Evolutionary conservation across 176 grass and related monocot species (phyloP).

Genomic region (Otatea glauca): DNA sequence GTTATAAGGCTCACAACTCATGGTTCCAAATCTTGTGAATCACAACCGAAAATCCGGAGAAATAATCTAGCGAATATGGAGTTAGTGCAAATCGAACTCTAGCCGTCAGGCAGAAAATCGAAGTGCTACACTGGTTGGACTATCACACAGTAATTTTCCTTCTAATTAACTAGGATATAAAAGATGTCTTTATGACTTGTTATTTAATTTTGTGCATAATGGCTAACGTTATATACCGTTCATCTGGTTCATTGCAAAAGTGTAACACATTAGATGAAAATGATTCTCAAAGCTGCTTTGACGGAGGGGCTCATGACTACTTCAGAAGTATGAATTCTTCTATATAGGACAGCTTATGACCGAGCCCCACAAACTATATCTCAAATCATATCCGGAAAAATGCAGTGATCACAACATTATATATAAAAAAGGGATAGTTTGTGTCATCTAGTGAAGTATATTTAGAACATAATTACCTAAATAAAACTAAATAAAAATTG

Average conservation of each 20-base stretch:
- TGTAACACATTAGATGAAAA: not conserved
- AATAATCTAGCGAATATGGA: not conserved
- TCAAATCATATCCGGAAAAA: slow-evolving; percentile 15
- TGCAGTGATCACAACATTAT: not conserved
- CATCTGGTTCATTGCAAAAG: too few species aligned
- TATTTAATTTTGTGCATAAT: not conserved
- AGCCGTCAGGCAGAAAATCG: not conserved
- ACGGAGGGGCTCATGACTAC: not conserved
- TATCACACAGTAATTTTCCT: not conserved
- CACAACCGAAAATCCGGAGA: not conserved
- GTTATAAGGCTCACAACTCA: not conserved
- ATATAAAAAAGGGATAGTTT: not conserved
- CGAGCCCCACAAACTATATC: not conserved
- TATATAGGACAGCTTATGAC: not conserved
- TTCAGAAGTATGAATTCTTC: not conserved
- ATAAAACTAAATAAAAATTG: not conserved
- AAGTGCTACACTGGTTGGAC: not conserved
- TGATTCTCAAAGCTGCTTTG: not conserved
- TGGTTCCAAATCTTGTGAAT: not conserved
- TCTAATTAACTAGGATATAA: not conserved
- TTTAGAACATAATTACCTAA: not conserved
- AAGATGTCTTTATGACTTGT: not conserved
- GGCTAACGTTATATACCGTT: not conserved
- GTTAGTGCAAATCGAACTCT: not conserved
- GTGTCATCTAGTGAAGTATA: not conserved